Base-by-base conservation (phyloP, 1,284 basidiomycete species). In the Neonothopanus nambi region DNA sequence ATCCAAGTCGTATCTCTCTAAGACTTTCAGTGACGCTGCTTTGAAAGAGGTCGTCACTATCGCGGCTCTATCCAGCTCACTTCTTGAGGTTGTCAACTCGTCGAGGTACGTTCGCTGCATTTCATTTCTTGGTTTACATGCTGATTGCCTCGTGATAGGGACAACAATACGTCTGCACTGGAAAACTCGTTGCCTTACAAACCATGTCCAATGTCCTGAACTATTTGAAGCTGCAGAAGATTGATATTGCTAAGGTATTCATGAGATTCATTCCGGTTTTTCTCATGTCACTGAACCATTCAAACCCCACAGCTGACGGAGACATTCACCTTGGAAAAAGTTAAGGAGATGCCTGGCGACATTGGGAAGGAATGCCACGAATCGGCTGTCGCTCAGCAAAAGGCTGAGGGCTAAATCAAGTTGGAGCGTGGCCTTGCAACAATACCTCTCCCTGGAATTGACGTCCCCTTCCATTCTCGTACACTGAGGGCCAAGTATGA, bases 401-500 rank as follows among this genome's bases (percentile, higher is more conserved):
- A 86, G 63, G 79, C 82, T 11, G 88, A 93, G 55, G 94, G 93
- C n/a, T 85, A 91, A 61, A 93, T 99, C 74, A 90, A 90, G 62
- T 86, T 99, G 51, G 95, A 99, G 67, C 90, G 96, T 63, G 96
- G 96, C 9, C 98, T 95, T 65, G 95, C 93, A 0, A 95, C 94
- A 8, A 97, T 98, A 59, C 95, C 95, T 51, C 81, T 98, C 11
- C 93, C 96, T 33, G 96, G 96, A 64, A 98, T 99, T 65, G 96
- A 99, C 65, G 96, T 99, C 11, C 96, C 97, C 11, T 99, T 99
- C 91, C 96, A 99, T 73, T 95, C 84, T 18, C 88, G 95, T 48
- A 99, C 96, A 0, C 80, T 93, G 68, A 96, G 96, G 76, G 92
- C 95, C 58, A 98, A 98, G 72, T 99, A 96, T 73, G 96, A 98